Conservation (phyloP, 768 basidiomycete species). For the Rossbeevera mucosa region DNA sequence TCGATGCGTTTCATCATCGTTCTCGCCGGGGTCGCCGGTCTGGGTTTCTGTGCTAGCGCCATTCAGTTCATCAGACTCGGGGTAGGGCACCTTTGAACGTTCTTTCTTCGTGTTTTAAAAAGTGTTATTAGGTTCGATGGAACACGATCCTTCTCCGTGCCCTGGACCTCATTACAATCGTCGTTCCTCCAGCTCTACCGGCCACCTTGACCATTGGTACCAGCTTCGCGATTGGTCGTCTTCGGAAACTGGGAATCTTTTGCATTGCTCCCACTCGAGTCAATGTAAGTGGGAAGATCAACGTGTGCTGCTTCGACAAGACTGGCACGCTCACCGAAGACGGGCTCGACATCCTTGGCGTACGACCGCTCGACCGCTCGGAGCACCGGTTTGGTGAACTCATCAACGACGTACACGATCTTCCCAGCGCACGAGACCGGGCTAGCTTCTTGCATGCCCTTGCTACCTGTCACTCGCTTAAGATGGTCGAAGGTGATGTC, state of each 20-base stretch:
- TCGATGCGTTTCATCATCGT: constrained; percentile 89
- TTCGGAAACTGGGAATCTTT: constrained; percentile 84
- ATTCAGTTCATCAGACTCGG: constrained; percentile 89
- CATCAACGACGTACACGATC: constrained; percentile 77
- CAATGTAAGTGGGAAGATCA: constrained; percentile 93
- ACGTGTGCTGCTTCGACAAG: constrained; percentile 98
- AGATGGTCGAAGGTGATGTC: constrained; percentile 80
- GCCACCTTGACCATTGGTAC: constrained; percentile 97
- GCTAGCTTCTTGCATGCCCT: constrained; percentile 88
- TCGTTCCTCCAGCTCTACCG: constrained; percentile 95
- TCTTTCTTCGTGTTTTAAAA: constrained; percentile 2
- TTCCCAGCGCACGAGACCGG: constrained; percentile 67
- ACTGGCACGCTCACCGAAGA: constrained; percentile 98
- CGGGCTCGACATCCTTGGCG: constrained; percentile 93
- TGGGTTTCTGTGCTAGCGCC: constrained; percentile 90
- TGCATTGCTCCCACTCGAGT: constrained; percentile 96
- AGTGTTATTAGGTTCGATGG: constrained; percentile 66
- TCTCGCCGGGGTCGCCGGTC: constrained; percentile 81
- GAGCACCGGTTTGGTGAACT: constrained; percentile 85
- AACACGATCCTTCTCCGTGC: constrained; percentile 89
- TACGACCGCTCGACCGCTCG: constrained; percentile 76
- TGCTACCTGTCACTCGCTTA: constrained; percentile 94
- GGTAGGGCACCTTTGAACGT: constrained; percentile 37
- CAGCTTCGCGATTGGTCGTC: constrained; percentile 85
- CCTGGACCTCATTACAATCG: constrained; percentile 92